Evolutionary conservation across 148 eudicot genomes (phyloP).

Genomic region (Polygonum maritimum): DNA sequence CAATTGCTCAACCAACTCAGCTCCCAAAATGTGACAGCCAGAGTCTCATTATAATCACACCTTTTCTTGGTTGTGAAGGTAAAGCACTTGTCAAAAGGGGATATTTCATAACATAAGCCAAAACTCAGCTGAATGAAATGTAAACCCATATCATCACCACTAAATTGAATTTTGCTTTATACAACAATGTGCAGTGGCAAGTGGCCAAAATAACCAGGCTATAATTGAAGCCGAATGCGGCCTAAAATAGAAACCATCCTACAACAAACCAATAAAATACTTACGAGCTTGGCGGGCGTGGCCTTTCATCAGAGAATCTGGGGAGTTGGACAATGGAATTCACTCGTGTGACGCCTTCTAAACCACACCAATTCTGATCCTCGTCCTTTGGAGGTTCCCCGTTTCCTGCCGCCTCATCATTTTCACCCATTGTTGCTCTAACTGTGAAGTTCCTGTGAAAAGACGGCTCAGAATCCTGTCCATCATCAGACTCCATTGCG

Average conservation of each 20-base stretch:
- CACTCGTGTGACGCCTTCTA: conserved; percentile 97
- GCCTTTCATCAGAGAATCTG: conserved; percentile 76
- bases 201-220: too few species aligned
- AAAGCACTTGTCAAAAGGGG: background rate
- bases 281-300: conserved; percentile 26
- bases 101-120: too few species aligned
- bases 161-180: background rate
- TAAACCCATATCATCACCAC: background rate
- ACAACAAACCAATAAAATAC: too few species aligned
- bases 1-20: background rate
- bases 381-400: conserved; percentile 30
- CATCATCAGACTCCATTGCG: conserved; percentile 64
- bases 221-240: too few species aligned
- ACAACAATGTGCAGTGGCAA: background rate
- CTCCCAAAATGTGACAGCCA: background rate
- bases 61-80: background rate
- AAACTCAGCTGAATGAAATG: too few species aligned
- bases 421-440: conserved; percentile 50
- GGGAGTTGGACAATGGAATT: conserved; percentile 97
- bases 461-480: conserved; percentile 65
- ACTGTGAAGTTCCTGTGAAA: conserved; percentile 74
- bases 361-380: conserved; percentile 87
- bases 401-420: conserved; percentile 27
- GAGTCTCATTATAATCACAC: background rate
- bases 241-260: too few species aligned